Evolutionary conservation across 2,329 filamentous ascomycete genomes (phyloP), one percentile per base, ranked within the genome.

Genomic region (Scolecobasidium constrictum): DNA sequence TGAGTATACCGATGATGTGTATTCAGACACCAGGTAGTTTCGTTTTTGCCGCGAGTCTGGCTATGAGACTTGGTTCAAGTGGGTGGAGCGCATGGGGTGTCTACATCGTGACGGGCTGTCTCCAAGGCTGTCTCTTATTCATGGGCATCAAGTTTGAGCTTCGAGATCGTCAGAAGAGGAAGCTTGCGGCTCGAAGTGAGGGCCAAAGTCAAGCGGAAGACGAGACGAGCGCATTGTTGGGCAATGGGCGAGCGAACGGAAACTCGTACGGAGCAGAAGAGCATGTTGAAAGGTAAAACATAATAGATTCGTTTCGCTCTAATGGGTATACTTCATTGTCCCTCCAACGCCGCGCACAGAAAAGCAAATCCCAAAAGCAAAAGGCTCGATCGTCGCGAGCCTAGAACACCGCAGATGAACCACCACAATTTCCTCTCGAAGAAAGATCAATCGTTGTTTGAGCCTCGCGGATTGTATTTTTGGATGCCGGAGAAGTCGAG

Each of bases 11-110:
- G 4, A 96, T 95, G 83, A 96, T 98, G 88, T 83, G 84, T 58
- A 94, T 98, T 23, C 92, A 98, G 61, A 95, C 90, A 0, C 92
- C 92, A 0, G 92, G 92, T 1, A 87, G 86, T 46, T 81, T 94
- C 52, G 66, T 98, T 5, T 96, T 94, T 65, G 87, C 90, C 0
- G 81, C 74, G 11, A 95, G 87, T 58, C 66, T 98, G 35, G 86
- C 81, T 40, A 77, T 76, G 5, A 75, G 92, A 36, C 72, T 95
- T 16, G 92, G 92, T 0, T 71, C 71, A 54, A 78, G 74, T 23
- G 90, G 90, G 0, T 98, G 92, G 92, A 95, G 88, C 62, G 86
- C 87, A 0, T 98, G 92, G 92, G 80, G 86, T 7, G 81, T 96
- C 12, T 93, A 90, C 56, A 71, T 94, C 35, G 71, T 96, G 40